Evolutionary conservation across 2,329 filamentous ascomycete species (phyloP).

Genomic region (Trichoderma citrinoviride): DNA sequence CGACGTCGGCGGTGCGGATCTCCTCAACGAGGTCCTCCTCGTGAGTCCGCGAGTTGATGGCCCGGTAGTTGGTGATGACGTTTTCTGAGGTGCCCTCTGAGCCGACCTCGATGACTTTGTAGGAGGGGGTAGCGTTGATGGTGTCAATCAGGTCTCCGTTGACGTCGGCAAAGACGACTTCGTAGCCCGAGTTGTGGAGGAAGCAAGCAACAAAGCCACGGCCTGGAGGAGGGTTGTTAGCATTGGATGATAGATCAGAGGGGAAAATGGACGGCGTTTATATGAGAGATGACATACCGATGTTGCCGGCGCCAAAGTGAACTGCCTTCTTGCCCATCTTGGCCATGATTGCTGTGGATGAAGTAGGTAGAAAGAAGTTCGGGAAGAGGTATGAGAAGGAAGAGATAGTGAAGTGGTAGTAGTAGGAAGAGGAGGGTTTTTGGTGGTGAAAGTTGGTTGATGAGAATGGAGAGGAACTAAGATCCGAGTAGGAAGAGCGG

Average conservation of each 20-base stretch:
- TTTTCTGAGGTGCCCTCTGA: conserved; percentile 76
- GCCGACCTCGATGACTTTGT: conserved; percentile 92
- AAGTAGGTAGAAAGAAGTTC: neutral
- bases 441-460: neutral
- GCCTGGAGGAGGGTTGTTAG: conserved; percentile 36
- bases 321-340: conserved; percentile 70
- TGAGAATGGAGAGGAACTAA: neutral
- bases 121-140: conserved; percentile 72
- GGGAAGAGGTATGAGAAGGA: neutral
- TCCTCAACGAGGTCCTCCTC: conserved; percentile 78
- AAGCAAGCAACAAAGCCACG: conserved; percentile 88
- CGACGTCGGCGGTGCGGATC: conserved; percentile 82
- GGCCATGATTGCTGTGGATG: conserved; percentile 39
- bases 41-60: conserved; percentile 89
- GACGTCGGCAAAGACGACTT: conserved; percentile 96
- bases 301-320: conserved; percentile 85
- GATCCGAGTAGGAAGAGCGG: conserved; percentile 2
- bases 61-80: conserved; percentile 90
- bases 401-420: neutral
- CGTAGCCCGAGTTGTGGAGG: conserved; percentile 90
- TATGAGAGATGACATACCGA: conserved; percentile 50
- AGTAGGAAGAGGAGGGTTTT: neutral
- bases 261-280: neutral
- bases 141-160: conserved; percentile 76
- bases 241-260: conserved; percentile 20